A percentile compares a stretch with the other conserved stretches of the same genome.
These are phyloP conservation scores for Lophiotrema nucula DNA, from an alignment of 495 filamentous ascomycete species.

Conservation along the genomic window DNA sequence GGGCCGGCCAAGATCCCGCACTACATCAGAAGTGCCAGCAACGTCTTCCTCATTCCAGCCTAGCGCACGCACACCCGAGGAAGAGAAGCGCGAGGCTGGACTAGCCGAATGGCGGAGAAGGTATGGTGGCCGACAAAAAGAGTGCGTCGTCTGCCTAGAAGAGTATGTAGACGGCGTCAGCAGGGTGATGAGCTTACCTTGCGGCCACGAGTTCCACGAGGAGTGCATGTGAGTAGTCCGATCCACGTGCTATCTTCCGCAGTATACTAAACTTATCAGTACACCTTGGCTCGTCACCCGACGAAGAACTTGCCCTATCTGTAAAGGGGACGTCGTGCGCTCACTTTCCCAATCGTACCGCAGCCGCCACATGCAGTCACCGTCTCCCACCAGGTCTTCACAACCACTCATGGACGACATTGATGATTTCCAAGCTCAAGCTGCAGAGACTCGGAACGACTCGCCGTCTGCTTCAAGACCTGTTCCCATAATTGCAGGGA, in stretches of 20 bases:
- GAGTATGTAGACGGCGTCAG: conserved; percentile 96
- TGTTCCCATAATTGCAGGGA: conserved; percentile 10
- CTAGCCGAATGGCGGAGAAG: conserved; percentile 67
- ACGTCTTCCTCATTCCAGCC: conserved; percentile 36
- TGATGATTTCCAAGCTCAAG: conserved; percentile 48
- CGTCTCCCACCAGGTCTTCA: conserved; percentile 10
- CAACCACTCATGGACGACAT: conserved; percentile 48
- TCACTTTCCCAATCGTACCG: conserved; percentile 47
- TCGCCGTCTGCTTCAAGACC: conserved; percentile 45
- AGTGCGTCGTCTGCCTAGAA: conserved; percentile 97
- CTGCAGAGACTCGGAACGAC: conserved; percentile 44
- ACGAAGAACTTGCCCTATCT: conserved; percentile 93
- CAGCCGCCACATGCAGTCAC: conserved; percentile 15
- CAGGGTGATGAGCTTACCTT: conserved; percentile 95
- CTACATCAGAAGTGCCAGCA: conserved; percentile 52
- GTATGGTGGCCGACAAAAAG: conserved; percentile 82
- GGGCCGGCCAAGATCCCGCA: conserved; percentile 63
- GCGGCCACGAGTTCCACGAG: conserved; percentile 95
- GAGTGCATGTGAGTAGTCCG: conserved; percentile 89
- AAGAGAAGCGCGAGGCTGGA: conserved; percentile 53
- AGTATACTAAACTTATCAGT: conserved; percentile 49
- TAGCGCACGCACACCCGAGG: conserved; percentile 37
- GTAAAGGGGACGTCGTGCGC: conserved; percentile 92
- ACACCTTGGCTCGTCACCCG: conserved; percentile 98
- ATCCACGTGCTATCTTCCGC: too few species aligned